Evolutionary conservation across 352 stramenopile species (phyloP).

Genomic region (Phytophthora pistaciae): DNA sequence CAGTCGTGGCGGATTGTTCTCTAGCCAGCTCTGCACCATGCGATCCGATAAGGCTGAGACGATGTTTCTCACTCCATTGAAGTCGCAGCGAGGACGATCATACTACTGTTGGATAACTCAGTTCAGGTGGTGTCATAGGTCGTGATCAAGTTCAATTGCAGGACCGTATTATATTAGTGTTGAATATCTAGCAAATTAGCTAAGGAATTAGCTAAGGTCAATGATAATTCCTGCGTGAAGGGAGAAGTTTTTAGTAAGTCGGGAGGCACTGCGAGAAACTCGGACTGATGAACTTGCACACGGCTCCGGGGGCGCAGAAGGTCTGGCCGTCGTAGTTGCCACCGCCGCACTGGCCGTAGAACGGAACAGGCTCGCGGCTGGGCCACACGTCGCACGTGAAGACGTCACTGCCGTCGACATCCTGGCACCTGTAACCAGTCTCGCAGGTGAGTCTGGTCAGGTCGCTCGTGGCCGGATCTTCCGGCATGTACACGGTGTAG

Average conservation of each 20-base stretch:
- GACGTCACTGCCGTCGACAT: constrained; percentile 1
- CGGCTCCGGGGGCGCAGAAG: constrained; percentile 31
- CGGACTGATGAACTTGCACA: constrained; percentile 37
- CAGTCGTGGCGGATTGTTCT: no score
- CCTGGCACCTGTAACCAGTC: constrained; percentile 25
- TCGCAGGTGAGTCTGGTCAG: constrained; percentile 28
- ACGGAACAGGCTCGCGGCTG: constrained; percentile 22
- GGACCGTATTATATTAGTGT: neutral
- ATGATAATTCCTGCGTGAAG: neutral
- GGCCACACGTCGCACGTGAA: constrained; percentile 35
- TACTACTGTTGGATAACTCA: neutral
- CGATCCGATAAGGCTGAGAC: no score
- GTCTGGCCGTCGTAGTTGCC: constrained; percentile 33
- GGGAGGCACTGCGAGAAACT: constrained; percentile 41
- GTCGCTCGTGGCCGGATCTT: constrained; percentile 1
- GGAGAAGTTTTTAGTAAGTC: constrained; percentile 17
- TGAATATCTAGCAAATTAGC: neutral
- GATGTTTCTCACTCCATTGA: no score
- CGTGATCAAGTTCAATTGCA: neutral
- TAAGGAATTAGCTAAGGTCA: no score
- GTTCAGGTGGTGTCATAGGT: no score
- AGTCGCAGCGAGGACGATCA: neutral
- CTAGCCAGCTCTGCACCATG: no score
- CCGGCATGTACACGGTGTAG: constrained; percentile 35
- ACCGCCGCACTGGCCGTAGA: constrained; percentile 39